Evolutionary conservation across 2,329 filamentous ascomycete species (phyloP).

Genomic region (Neofusicoccum umdonicola): DNA sequence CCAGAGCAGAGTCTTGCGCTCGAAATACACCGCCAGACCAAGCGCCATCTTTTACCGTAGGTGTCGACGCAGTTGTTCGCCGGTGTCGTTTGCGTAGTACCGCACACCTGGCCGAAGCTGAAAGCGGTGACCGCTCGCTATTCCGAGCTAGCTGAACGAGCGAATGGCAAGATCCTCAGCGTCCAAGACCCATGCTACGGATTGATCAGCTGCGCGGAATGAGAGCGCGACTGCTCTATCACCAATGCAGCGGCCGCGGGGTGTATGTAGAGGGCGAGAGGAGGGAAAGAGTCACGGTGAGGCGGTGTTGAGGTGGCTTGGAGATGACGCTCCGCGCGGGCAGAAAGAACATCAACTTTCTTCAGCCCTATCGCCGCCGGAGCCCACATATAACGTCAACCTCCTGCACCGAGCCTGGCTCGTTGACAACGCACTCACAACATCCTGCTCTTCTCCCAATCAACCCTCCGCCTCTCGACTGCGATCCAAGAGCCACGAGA

Average conservation of each 20-base stretch:
- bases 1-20: conserved; percentile 15
- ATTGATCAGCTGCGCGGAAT: conserved; percentile 3
- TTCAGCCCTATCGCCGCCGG: conserved; percentile 6
- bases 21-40: conserved; percentile 7
- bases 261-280: not conserved
- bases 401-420: not conserved
- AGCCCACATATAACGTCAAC: not conserved
- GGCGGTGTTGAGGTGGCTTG: conserved; percentile 10
- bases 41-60: conserved; percentile 2
- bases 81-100: not conserved
- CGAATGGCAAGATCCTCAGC: not conserved
- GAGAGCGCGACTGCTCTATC: not conserved
- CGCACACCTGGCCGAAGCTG: conserved; percentile 10
- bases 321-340: not conserved
- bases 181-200: not conserved
- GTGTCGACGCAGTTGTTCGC: not conserved
- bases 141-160: not conserved
- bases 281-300: not conserved
- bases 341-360: conserved; percentile 13
- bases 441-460: conserved; percentile 4
- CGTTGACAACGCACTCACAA: not conserved
- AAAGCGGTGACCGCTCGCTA: conserved; percentile 9
- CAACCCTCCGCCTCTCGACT: not conserved
- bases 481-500: conserved; percentile 18
- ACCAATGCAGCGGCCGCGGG: not conserved